Evolutionary conservation across 2,329 filamentous ascomycete genomes (phyloP).

Genomic region (Xylaria sp.): DNA sequence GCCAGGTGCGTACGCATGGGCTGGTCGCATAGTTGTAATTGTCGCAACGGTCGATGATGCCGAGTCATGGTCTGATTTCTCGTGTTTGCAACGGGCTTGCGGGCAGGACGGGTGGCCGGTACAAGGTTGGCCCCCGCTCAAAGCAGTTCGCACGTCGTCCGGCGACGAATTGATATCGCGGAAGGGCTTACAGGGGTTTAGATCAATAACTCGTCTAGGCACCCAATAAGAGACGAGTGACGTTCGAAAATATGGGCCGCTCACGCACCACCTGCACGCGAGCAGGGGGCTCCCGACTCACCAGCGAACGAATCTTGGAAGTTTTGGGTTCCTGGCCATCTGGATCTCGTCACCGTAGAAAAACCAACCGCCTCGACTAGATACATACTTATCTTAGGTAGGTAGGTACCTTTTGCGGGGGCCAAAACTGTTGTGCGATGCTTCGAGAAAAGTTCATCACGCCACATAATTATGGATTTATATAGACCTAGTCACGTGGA

Average conservation of each 20-base stretch:
- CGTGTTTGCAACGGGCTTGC: not conserved
- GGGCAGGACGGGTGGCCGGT: not conserved
- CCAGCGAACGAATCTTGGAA: constrained; percentile 12
- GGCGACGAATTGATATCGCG: constrained; percentile 27
- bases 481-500: too few relatives aligned
- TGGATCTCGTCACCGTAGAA: constrained; percentile 17
- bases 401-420: constrained; percentile 19
- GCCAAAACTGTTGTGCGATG: not conserved
- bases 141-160: constrained; percentile 5
- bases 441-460: not conserved
- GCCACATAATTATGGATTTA: too few relatives aligned
- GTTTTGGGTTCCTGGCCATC: constrained; percentile 15
- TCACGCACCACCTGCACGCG: constrained; percentile 8
- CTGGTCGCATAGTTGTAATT: not conserved
- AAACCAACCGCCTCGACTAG: too few relatives aligned
- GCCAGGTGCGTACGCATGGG: too few relatives aligned
- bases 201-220: constrained; percentile 20
- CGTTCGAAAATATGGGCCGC: constrained; percentile 21
- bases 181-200: constrained; percentile 24
- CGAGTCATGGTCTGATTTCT: not conserved
- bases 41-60: not conserved
- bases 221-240: constrained; percentile 28
- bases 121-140: not conserved
- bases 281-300: constrained; percentile 22
- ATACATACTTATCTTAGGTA: too few relatives aligned